Conservation (phyloP, 1,284 basidiomycete species). For the Ceratobasidium theobromae region DNA sequence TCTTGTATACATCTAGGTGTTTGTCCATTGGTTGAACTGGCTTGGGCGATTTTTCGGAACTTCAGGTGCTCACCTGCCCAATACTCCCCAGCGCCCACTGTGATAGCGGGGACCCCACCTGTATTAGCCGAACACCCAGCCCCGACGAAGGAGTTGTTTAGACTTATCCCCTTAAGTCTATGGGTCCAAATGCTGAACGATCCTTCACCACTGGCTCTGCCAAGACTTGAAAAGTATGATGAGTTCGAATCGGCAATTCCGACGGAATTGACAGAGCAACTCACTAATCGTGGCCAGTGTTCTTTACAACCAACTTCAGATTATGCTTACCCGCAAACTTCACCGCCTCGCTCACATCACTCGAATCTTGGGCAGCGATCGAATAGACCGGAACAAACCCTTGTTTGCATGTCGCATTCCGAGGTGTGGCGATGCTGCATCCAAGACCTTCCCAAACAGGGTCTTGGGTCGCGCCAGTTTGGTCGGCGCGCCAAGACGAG, state of each 20-base stretch:
- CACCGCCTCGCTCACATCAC: constrained; percentile 20
- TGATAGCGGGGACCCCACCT: constrained; percentile 19
- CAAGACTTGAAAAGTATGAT: neutral
- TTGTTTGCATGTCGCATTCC: constrained; percentile 11
- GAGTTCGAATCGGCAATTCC: neutral
- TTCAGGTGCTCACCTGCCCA: neutral
- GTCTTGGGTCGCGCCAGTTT: neutral
- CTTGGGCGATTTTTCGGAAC: neutral
- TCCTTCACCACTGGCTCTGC: constrained; percentile 25
- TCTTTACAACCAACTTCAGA: constrained; percentile 12
- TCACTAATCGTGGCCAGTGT: constrained; percentile 26
- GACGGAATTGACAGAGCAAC: neutral
- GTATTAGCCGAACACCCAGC: neutral
- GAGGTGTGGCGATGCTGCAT: constrained; percentile 2
- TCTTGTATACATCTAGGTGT: constrained; percentile 21
- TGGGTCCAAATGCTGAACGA: constrained; percentile 31
- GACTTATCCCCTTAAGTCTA: constrained; percentile 18
- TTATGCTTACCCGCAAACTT: constrained; percentile 8
- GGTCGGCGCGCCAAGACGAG: neutral
- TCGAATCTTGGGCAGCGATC: neutral
- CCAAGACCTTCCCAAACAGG: constrained; percentile 8
- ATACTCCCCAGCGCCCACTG: constrained; percentile 10
- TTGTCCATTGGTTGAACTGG: neutral
- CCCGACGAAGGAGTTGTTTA: constrained; percentile 25
- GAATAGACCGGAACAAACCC: constrained; percentile 19